phyloP scores from a whole-genome alignment of 2,329 filamentous ascomycete species.

The Ceratocystis variospora region DNA sequence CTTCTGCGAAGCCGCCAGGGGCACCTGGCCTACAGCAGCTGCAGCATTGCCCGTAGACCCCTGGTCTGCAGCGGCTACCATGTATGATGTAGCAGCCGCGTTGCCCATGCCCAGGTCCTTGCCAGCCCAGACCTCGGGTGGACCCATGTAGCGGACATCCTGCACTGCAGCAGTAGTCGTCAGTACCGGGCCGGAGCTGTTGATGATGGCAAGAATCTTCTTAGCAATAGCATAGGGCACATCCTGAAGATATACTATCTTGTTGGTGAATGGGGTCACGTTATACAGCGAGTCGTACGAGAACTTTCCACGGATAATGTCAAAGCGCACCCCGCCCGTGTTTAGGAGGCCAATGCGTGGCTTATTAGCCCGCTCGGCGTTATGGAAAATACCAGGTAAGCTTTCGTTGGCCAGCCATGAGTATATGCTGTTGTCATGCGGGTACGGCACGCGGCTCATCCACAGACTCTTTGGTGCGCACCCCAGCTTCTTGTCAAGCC shows the following conservation, averaged over 20 bases:
- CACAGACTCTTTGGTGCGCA: slow-evolving; percentile 71
- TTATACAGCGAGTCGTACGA: slow-evolving; percentile 78
- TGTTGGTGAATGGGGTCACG: slow-evolving; percentile 75
- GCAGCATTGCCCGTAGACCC: not conserved
- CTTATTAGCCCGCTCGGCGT: slow-evolving; percentile 42
- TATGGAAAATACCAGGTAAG: slow-evolving; percentile 51
- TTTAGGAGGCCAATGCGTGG: slow-evolving; percentile 67
- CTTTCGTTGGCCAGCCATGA: slow-evolving; percentile 65
- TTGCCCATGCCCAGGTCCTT: slow-evolving; percentile 18
- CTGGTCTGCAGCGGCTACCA: not conserved
- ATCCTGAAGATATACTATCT: slow-evolving; percentile 61
- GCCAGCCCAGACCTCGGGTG: slow-evolving; percentile 33
- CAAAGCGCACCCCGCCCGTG: slow-evolving; percentile 84
- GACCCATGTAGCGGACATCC: slow-evolving; percentile 35
- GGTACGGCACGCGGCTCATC: slow-evolving; percentile 67
- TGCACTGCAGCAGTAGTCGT: slow-evolving; percentile 23
- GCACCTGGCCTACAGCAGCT: slow-evolving; percentile 4
- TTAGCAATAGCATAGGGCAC: slow-evolving; percentile 66
- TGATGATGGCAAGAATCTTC: slow-evolving; percentile 49
- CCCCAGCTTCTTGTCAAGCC: slow-evolving; percentile 63
- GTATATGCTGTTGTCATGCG: slow-evolving; percentile 61
- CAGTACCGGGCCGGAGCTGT: slow-evolving; percentile 40
- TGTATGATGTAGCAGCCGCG: not conserved
- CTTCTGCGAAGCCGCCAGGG: slow-evolving; percentile 14
- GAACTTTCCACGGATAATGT: slow-evolving; percentile 85